These are phyloP conservation scores for Ilyonectria destructans DNA, from an alignment of 2,329 filamentous ascomycete genomes.

Conservation along the genomic window DNA sequence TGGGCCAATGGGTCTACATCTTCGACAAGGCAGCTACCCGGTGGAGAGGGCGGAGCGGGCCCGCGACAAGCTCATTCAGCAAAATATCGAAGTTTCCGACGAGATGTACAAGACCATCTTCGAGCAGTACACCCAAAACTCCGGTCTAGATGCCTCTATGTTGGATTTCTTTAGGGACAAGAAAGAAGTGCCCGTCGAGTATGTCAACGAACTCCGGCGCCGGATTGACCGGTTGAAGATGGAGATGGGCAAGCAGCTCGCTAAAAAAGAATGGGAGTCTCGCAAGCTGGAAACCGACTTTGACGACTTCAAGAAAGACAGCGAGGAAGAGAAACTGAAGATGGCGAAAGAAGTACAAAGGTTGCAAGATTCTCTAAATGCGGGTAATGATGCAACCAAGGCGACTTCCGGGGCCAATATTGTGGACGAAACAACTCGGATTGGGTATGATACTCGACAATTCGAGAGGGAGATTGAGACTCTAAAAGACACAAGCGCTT, in stretches of 20 bases:
- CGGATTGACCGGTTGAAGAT: slow-evolving; percentile 34
- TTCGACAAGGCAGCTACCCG: slow-evolving; percentile 37
- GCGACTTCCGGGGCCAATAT: neutral
- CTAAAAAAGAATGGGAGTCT: neutral
- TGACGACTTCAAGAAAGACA: slow-evolving; percentile 6
- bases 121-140: slow-evolving; percentile 23
- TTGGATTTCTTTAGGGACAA: slow-evolving; percentile 30
- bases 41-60: slow-evolving; percentile 31
- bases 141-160: slow-evolving; percentile 32
- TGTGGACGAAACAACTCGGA: neutral
- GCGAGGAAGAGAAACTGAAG: neutral
- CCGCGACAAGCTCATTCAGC: slow-evolving; percentile 22
- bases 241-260: slow-evolving; percentile 27
- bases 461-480: neutral
- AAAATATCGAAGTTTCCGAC: slow-evolving; percentile 16
- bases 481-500: neutral
- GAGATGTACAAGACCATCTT: slow-evolving; percentile 29
- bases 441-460: neutral
- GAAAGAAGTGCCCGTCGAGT: slow-evolving; percentile 24
- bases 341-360: neutral
- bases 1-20: slow-evolving; percentile 26
- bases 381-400: neutral
- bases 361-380: neutral
- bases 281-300: slow-evolving; percentile 1
- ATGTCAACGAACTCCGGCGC: slow-evolving; percentile 32